Percentiles rank a stretch among this genome's conserved stretches.
Conservation (phyloP, 1,139 yeast genomes). For the Candida frijolesensis region DNA sequence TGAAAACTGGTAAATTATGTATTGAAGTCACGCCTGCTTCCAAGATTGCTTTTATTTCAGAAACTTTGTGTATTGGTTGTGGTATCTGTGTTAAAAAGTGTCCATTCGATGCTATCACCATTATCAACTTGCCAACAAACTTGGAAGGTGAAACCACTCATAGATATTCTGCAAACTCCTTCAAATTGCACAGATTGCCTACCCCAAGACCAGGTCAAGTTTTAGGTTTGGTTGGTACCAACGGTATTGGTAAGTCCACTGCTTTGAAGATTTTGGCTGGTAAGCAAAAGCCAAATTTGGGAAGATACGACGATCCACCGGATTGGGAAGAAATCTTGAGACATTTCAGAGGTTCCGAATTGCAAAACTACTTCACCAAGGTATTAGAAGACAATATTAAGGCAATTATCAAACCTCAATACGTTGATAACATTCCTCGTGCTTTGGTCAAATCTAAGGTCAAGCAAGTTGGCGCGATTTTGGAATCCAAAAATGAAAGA, state of each 20-base stretch:
- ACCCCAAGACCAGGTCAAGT: slow-evolving; percentile 99
- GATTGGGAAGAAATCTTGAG: slow-evolving; percentile 93
- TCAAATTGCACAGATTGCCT: slow-evolving; percentile 94
- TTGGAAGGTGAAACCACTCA: slow-evolving; percentile 91
- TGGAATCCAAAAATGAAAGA: slow-evolving; percentile 75
- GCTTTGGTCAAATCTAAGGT: slow-evolving; percentile 88
- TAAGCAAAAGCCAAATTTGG: slow-evolving; percentile 95
- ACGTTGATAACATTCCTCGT: slow-evolving; percentile 94
- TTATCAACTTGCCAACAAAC: slow-evolving; percentile 94
- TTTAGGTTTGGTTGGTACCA: slow-evolving; percentile 94
- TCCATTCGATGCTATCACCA: slow-evolving; percentile 95
- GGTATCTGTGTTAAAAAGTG: slow-evolving; percentile 99
- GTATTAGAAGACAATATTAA: slow-evolving; percentile 90
- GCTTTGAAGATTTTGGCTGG: slow-evolving; percentile 98
- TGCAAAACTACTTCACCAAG: slow-evolving; percentile 93
- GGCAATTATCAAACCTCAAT: slow-evolving; percentile 96
- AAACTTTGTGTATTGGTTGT: slow-evolving; percentile 94
- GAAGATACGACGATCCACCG: slow-evolving; percentile 92
- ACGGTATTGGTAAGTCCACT: slow-evolving; percentile 99
- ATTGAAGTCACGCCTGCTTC: slow-evolving; percentile 91
- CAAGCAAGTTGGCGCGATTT: slow-evolving; percentile 82
- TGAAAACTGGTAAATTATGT: slow-evolving; percentile 95
- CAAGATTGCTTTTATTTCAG: slow-evolving; percentile 95
- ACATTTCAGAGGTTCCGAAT: slow-evolving; percentile 93
- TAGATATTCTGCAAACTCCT: slow-evolving; percentile 96